Evolutionary conservation across 257 asterid species (phyloP).

Genomic region (Anisodus tanguticus): DNA sequence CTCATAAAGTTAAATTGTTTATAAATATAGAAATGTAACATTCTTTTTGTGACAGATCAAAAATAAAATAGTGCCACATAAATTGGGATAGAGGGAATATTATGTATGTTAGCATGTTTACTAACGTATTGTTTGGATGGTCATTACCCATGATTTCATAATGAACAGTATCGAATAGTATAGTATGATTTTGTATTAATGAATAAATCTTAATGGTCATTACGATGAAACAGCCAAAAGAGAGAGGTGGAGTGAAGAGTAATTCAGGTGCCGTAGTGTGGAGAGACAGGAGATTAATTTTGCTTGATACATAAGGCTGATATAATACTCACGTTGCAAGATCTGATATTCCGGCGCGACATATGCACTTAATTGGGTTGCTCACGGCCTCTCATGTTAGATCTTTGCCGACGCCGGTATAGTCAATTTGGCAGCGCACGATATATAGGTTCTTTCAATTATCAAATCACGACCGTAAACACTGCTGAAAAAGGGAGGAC

Average conservation of each 20-base stretch:
- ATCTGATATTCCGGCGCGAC: conserved; percentile 33
- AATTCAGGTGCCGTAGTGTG: no score
- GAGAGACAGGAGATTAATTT: background rate
- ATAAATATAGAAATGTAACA: no score
- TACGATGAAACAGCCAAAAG: background rate
- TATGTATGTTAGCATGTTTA: no score
- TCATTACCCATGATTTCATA: no score
- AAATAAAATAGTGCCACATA: no score
- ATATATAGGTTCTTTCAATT: background rate
- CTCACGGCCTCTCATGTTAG: conserved; percentile 29
- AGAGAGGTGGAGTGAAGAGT: background rate
- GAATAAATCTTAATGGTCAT: background rate
- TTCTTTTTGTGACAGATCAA: no score
- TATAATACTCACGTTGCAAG: conserved; percentile 10
- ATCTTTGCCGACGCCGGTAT: conserved; percentile 28
- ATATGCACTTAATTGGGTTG: background rate
- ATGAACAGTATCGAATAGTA: no score
- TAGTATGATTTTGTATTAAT: no score
- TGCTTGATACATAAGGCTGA: background rate
- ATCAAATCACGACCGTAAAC: background rate
- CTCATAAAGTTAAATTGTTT: no score
- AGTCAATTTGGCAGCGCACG: background rate
- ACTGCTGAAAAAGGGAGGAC: background rate
- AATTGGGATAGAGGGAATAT: no score
- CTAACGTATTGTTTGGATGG: no score